phyloP scores from a whole-genome alignment of 2,329 filamentous ascomycete species.

The Verruconis gallopava region DNA sequence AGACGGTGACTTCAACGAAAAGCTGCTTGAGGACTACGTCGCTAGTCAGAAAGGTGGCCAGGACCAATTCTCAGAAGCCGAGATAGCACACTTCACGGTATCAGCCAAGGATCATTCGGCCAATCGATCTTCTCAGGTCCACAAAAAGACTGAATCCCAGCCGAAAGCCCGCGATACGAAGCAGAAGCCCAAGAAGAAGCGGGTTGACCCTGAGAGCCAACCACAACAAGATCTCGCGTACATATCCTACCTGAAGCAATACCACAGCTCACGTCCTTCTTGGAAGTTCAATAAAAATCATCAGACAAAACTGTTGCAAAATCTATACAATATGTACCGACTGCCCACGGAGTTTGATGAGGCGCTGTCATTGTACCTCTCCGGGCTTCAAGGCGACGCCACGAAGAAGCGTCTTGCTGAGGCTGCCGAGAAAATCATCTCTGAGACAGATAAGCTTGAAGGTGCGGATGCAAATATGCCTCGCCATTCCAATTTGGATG shows the following conservation, averaged over 20 bases:
- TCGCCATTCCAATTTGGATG: constrained; percentile 2
- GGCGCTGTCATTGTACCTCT: constrained; percentile 63
- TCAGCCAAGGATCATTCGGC: constrained; percentile 15
- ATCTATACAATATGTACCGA: constrained; percentile 58
- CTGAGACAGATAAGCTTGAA: constrained; percentile 6
- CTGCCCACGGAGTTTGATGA: constrained; percentile 59
- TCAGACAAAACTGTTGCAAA: constrained; percentile 73
- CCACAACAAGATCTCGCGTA: constrained; percentile 28
- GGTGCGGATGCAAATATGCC: background rate
- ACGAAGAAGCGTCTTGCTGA: constrained; percentile 25
- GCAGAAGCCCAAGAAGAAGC: constrained; percentile 8
- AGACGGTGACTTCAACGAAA: constrained; percentile 42
- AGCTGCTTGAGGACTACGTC: constrained; percentile 32
- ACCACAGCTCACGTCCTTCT: constrained; percentile 51
- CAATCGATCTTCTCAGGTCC: constrained; percentile 9
- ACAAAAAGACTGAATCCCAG: background rate
- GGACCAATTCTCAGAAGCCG: constrained; percentile 9
- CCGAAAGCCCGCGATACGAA: constrained; percentile 2
- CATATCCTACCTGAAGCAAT: constrained; percentile 64
- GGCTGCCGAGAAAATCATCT: constrained; percentile 1
- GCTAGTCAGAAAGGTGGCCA: constrained; percentile 15
- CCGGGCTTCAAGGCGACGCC: constrained; percentile 62
- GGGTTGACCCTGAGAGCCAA: constrained; percentile 15
- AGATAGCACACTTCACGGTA: constrained; percentile 16
- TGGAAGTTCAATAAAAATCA: constrained; percentile 98